Evolutionary conservation across 1,284 basidiomycete genomes (phyloP).

Genomic region (Inonotus obliquus): DNA sequence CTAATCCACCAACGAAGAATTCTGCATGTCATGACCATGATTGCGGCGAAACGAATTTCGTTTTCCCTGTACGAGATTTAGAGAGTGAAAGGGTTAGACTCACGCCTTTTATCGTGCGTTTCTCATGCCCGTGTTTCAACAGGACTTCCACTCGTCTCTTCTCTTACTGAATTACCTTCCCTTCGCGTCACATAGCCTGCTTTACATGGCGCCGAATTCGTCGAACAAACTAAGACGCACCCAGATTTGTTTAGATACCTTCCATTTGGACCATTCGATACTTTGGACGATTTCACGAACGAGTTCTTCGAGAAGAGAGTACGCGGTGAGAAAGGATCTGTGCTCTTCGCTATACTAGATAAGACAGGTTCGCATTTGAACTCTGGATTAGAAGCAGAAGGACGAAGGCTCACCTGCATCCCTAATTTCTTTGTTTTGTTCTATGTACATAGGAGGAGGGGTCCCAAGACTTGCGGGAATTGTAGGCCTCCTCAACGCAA

Average conservation of each 20-base stretch:
- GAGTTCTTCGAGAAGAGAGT: conserved; percentile 17
- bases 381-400: background rate
- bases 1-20: too few relatives aligned
- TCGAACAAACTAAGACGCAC: conserved; percentile 20
- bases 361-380: conserved; percentile 29
- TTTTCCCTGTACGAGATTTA: conserved; percentile 23
- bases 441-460: background rate
- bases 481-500: conserved; percentile 34
- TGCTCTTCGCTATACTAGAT: conserved; percentile 37
- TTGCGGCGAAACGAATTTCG: conserved; percentile 26
- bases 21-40: too few relatives aligned
- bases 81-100: conserved; percentile 36
- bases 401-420: background rate
- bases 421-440: background rate
- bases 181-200: conserved; percentile 20
- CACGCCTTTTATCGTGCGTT: conserved; percentile 30
- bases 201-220: conserved; percentile 30
- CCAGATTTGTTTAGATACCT: conserved; percentile 20
- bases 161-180: too few relatives aligned
- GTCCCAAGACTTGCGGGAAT: conserved; percentile 32
- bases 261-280: conserved; percentile 17
- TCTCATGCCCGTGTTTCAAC: too few relatives aligned
- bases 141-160: too few relatives aligned
- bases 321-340: conserved; percentile 15
- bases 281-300: conserved; percentile 18